These are phyloP conservation scores for Sarocladium brachiariae DNA, from an alignment of 2,329 filamentous ascomycete genomes.

Conservation along the genomic window DNA sequence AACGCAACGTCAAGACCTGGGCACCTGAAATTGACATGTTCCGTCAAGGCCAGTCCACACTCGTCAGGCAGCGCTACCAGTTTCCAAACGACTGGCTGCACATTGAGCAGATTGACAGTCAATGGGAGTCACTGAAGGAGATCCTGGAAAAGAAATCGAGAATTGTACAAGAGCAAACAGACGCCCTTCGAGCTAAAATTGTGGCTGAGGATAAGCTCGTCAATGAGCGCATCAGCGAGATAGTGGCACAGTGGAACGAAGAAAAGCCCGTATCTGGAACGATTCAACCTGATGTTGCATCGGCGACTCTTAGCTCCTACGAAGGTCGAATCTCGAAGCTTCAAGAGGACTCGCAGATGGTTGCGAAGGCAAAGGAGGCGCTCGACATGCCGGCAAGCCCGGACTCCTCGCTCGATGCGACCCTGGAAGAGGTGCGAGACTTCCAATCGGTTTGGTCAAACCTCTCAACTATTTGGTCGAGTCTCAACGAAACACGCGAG, in stretches of 20 bases:
- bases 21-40: slow-evolving; percentile 94
- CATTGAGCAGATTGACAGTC: slow-evolving; percentile 91
- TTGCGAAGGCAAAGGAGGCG: slow-evolving; percentile 93
- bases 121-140: slow-evolving; percentile 91
- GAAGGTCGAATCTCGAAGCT: slow-evolving; percentile 79
- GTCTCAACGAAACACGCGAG: slow-evolving; percentile 87
- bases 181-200: slow-evolving; percentile 92
- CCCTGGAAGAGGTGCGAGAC: slow-evolving; percentile 93
- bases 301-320: slow-evolving; percentile 72
- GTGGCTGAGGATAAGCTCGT: slow-evolving; percentile 88
- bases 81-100: slow-evolving; percentile 92
- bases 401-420: slow-evolving; percentile 74
- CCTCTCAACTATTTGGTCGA: slow-evolving; percentile 93
- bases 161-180: slow-evolving; percentile 92
- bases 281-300: slow-evolving; percentile 83
- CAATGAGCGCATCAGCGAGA: slow-evolving; percentile 77
- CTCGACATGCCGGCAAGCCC: slow-evolving; percentile 77
- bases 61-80: slow-evolving; percentile 87
- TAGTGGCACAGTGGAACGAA: slow-evolving; percentile 83
- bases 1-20: slow-evolving; percentile 89
- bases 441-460: slow-evolving; percentile 99
- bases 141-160: slow-evolving; percentile 87
- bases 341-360: slow-evolving; percentile 84
- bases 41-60: slow-evolving; percentile 86
- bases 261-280: slow-evolving; percentile 96